Conservation (phyloP, 129 eudicot genomes). For the Flaveria linearis region DNA sequence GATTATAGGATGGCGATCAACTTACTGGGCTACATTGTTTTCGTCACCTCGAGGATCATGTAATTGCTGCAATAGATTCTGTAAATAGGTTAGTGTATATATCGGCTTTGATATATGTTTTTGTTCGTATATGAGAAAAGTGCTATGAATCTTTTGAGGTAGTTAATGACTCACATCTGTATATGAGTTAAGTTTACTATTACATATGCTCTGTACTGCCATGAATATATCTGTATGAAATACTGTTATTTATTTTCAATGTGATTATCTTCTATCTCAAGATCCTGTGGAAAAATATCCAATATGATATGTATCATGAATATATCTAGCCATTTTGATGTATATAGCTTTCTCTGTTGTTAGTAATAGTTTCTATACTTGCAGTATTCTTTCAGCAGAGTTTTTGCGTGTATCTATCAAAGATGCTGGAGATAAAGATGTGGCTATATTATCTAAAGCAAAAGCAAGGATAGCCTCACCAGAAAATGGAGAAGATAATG, state of each 20-base stretch:
- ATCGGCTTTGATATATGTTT: constrained; percentile 1
- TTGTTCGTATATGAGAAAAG: background rate
- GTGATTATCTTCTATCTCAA: background rate
- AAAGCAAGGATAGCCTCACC: constrained; percentile 43
- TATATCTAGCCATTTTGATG: background rate
- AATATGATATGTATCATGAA: background rate
- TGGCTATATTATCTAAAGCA: constrained; percentile 40
- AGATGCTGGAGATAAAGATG: constrained; percentile 64
- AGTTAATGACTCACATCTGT: constrained; percentile 1
- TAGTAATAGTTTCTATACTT: constrained; percentile 62
- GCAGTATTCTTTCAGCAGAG: constrained; percentile 99
- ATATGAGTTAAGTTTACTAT: background rate
- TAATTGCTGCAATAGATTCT: constrained; percentile 70
- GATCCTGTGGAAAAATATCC: background rate
- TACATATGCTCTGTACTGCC: background rate
- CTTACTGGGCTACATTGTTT: constrained; percentile 95
- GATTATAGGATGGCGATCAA: constrained; percentile 74
- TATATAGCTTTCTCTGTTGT: constrained; percentile 28
- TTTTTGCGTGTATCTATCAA: constrained; percentile 81
- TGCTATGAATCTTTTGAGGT: constrained; percentile 13
- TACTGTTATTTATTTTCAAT: background rate
- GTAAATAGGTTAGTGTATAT: constrained; percentile 75
- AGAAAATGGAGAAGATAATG: constrained; percentile 60
- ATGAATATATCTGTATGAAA: background rate
- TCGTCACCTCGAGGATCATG: constrained; percentile 91